A percentile compares a stretch with the other conserved stretches of the same genome.
phyloP scores from a whole-genome alignment of 306 rosid genomes.

The Hippophae tibetana region DNA sequence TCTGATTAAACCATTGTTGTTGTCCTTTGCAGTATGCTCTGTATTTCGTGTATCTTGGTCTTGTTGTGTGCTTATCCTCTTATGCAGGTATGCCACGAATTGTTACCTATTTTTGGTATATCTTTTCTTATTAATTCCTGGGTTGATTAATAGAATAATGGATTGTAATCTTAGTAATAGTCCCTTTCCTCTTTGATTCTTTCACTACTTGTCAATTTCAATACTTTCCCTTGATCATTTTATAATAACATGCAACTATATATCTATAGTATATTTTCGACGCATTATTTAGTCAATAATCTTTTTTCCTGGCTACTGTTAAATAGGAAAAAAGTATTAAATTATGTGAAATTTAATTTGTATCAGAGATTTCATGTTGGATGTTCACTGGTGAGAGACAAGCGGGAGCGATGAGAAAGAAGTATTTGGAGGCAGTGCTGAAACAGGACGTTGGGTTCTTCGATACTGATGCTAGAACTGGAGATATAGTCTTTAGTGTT shows the following conservation, averaged over 20 bases:
- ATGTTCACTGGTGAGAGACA: slow-evolving; percentile 98
- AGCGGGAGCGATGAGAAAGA: slow-evolving; percentile 84
- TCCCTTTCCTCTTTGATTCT: slow-evolving; percentile 10
- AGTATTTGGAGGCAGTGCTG: slow-evolving; percentile 84
- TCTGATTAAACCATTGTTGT: slow-evolving; percentile 7
- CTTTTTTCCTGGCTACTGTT: too few relatives aligned
- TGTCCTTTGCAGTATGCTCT: slow-evolving; percentile 73
- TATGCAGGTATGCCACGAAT: slow-evolving; percentile 60
- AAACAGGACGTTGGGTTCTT: slow-evolving; percentile 97
- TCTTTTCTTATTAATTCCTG: neutral
- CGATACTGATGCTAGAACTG: slow-evolving; percentile 95
- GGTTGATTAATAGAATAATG: neutral
- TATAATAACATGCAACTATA: neutral
- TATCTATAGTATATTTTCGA: neutral
- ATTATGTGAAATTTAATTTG: neutral
- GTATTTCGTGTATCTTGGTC: slow-evolving; percentile 86
- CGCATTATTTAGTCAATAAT: too few relatives aligned
- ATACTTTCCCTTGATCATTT: neutral
- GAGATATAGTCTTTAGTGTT: slow-evolving; percentile 92
- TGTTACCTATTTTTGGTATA: neutral
- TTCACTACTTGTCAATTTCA: slow-evolving; percentile 28
- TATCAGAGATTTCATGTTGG: slow-evolving; percentile 93
- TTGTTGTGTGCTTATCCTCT: slow-evolving; percentile 80
- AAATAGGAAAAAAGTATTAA: too few relatives aligned
- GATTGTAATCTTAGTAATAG: neutral